A percentile compares a stretch with the other conserved stretches of the same genome.
These are phyloP conservation scores for Pestalotiopsis sp. DNA, from an alignment of 2,329 filamentous ascomycete genomes.

Conservation along the genomic window DNA sequence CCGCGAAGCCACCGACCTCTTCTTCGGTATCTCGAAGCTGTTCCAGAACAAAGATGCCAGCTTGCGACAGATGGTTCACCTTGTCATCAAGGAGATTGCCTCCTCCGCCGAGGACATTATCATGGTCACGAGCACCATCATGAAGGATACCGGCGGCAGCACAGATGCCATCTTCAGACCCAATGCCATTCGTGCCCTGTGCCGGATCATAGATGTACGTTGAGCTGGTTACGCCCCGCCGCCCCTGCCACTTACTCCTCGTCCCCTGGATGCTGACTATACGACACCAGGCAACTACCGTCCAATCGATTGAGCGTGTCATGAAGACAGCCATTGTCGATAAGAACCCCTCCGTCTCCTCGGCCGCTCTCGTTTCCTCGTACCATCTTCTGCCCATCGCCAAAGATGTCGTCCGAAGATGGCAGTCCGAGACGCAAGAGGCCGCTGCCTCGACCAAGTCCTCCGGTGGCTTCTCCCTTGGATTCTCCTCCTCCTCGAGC, in stretches of 20 bases:
- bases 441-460: conserved; percentile 90
- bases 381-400: conserved; percentile 98
- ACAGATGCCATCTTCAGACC: conserved; percentile 93
- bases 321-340: conserved; percentile 99
- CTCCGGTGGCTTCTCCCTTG: conserved; percentile 85
- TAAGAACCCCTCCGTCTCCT: conserved; percentile 96
- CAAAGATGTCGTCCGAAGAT: conserved; percentile 91
- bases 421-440: conserved; percentile 98
- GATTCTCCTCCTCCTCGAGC: conserved; percentile 80
- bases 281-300: conserved; percentile 76
- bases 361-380: conserved; percentile 91
- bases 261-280: not conserved
- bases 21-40: conserved; percentile 98
- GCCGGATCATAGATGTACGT: conserved; percentile 92
- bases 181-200: conserved; percentile 93
- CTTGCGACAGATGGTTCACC: conserved; percentile 97
- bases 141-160: conserved; percentile 97
- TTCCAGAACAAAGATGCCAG: conserved; percentile 99
- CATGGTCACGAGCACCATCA: conserved; percentile 99
- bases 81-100: conserved; percentile 96
- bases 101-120: conserved; percentile 97
- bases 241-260: not conserved
- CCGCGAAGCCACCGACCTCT: conserved; percentile 95
- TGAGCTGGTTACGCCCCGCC: not conserved
- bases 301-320: conserved; percentile 95